phyloP scores from a whole-genome alignment of 345 rosid species.

The Melaleuca quinquenervia region DNA sequence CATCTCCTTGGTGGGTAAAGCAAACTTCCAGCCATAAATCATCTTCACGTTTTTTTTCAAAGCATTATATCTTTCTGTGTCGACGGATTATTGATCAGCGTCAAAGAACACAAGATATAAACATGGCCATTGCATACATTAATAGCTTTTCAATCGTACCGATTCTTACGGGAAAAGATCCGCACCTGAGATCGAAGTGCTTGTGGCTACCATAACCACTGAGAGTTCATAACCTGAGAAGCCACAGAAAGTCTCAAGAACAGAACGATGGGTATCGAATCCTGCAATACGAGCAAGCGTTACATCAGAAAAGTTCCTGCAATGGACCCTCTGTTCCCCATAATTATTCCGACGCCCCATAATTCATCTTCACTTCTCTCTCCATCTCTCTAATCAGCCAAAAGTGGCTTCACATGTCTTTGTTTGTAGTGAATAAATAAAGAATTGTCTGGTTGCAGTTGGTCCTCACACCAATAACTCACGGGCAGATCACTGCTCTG shows the following conservation, averaged over 20 bases:
- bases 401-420: constrained; percentile 68
- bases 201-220: background rate
- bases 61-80: background rate
- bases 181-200: background rate
- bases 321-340: background rate
- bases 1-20: background rate
- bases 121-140: background rate
- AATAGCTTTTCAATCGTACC: background rate
- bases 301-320: background rate
- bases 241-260: background rate
- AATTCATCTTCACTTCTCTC: background rate
- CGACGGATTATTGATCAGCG: background rate
- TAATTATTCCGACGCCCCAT: constrained; percentile 6
- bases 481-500: constrained; percentile 37
- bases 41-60: background rate
- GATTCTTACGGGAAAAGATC: background rate
- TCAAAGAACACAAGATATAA: background rate
- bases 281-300: background rate
- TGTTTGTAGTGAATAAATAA: constrained; percentile 53
- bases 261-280: background rate
- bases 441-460: constrained; percentile 23
- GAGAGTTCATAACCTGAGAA: too few relatives aligned
- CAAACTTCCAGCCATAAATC: background rate
- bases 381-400: constrained; percentile 16
- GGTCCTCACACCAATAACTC: constrained; percentile 44